Evolutionary conservation across 768 basidiomycete species (phyloP), one percentile per base, ranked within the genome.

Genomic region (Punctularia strigosozonata): DNA sequence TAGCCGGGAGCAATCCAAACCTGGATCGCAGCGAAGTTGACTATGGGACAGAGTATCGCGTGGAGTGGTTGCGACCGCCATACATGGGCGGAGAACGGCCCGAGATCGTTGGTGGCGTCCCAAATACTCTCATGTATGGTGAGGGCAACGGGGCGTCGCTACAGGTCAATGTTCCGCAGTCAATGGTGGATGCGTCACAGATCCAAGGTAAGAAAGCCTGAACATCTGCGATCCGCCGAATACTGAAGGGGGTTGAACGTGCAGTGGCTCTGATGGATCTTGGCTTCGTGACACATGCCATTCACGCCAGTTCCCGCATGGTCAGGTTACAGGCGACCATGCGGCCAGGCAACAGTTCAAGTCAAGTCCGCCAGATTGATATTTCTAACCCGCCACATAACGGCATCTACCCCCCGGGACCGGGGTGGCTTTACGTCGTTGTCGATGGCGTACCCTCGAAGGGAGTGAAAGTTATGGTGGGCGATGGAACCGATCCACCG

Each of bases 41-140:
- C 52, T 91, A 83, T 52, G 77, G 79, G 22, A 89, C 88, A 14
- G 87, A 94, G 55, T 94, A 92, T 54, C 69, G 88, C 36, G 82
- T 89, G 23, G 91, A 95, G 54, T 78, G 80, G 70, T 66, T 94
- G 46, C 69, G 68, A 38, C 92, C 94, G 0, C 80, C 83, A 20
- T 98, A 94, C 52, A 77, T 85, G 75, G 54, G 57, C 19, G 58
- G 57, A 47, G 51, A 66, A 10, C 69, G 88, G 24, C 90, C 83
- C 4, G 52, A 58, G 35, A 65, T 80, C 24, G 31, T 53, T 4
- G 28, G 30, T 13, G 48, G 44, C 15, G 43, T 49, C 10, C 56
- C 69, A 1, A 48, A 53, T 22, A 54, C 48, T 25, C 49, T 83
- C n/a, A n/a, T n/a, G n/a, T n/a, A n/a, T n/a, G n/a, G n/a, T n/a